These are phyloP conservation scores for Penicillium thymicola DNA, from an alignment of 2,329 filamentous ascomycete genomes.

Conservation along the genomic window DNA sequence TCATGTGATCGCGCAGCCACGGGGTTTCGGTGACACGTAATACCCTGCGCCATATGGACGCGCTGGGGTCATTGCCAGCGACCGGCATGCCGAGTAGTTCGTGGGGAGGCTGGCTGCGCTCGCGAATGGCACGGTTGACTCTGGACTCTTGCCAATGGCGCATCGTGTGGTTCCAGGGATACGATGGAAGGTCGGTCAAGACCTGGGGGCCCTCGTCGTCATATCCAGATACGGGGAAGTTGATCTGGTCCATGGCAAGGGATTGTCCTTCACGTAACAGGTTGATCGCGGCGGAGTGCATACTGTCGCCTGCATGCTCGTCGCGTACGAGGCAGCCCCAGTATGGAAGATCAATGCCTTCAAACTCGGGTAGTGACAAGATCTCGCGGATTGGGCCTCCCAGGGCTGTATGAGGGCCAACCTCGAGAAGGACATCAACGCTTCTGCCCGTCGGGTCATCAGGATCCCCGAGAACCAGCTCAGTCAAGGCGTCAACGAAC, in stretches of 20 bases:
- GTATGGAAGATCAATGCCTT: not conserved
- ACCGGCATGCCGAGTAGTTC: not conserved
- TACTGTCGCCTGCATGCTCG: not conserved
- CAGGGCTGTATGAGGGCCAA: not conserved
- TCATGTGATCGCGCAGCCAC: slow-evolving; percentile 7
- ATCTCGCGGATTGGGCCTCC: slow-evolving; percentile 4
- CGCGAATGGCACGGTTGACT: not conserved
- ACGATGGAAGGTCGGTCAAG: not conserved
- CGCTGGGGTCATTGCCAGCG: not conserved
- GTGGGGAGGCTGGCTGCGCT: not conserved
- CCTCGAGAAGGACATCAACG: not conserved
- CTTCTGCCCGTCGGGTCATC: not conserved
- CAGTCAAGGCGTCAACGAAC: slow-evolving; percentile 1
- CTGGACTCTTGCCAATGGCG: not conserved
- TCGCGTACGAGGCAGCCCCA: not conserved
- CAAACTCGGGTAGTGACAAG: not conserved
- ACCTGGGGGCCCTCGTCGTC: not conserved
- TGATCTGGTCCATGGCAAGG: not conserved
- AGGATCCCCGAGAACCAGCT: not conserved
- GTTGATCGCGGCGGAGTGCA: not conserved
- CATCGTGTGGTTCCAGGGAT: not conserved
- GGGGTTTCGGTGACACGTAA: slow-evolving; percentile 31
- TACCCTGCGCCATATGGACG: not conserved
- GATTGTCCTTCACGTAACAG: not conserved
- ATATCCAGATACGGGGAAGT: not conserved